These are phyloP conservation scores for Aspergillus asperescens DNA, from an alignment of 495 filamentous ascomycete genomes.

Conservation along the genomic window DNA sequence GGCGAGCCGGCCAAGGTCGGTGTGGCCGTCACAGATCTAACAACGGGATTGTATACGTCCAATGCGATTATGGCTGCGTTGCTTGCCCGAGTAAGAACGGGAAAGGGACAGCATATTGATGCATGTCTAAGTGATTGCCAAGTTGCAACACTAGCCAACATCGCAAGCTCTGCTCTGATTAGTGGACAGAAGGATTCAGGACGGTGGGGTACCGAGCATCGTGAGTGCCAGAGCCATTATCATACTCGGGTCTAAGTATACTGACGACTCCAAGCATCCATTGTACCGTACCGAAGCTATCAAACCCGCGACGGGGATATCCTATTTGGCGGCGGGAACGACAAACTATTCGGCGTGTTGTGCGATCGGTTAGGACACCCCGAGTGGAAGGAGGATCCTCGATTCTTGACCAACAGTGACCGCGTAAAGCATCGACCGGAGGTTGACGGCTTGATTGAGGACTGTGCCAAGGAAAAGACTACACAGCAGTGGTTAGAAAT, in stretches of 20 bases:
- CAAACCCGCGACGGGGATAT: constrained; percentile 90
- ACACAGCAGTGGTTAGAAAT: constrained; percentile 85
- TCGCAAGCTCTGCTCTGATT: constrained; percentile 87
- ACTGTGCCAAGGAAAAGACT: constrained; percentile 67
- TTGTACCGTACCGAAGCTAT: constrained; percentile 92
- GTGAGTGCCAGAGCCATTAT: constrained; percentile 44
- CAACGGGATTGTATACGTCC: constrained; percentile 93
- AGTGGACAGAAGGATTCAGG: constrained; percentile 83
- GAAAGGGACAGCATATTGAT: constrained; percentile 88
- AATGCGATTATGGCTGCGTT: constrained; percentile 95
- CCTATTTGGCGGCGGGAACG: constrained; percentile 90
- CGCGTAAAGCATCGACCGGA: constrained; percentile 72
- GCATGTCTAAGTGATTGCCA: constrained; percentile 89
- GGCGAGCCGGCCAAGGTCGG: constrained; percentile 95
- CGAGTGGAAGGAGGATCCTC: constrained; percentile 71
- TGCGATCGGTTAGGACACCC: constrained; percentile 72
- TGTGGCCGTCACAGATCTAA: constrained; percentile 93
- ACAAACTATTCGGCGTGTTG: constrained; percentile 80
- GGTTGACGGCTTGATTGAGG: constrained; percentile 73
- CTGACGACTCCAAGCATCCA: constrained; percentile 59
- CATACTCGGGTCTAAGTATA: not conserved
- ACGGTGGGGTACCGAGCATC: constrained; percentile 93
- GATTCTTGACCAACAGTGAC: constrained; percentile 73
- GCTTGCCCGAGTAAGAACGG: constrained; percentile 60
- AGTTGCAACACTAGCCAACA: constrained; percentile 85